phyloP scores from a whole-genome alignment of 768 basidiomycete genomes.

The Pholiota molesta region DNA sequence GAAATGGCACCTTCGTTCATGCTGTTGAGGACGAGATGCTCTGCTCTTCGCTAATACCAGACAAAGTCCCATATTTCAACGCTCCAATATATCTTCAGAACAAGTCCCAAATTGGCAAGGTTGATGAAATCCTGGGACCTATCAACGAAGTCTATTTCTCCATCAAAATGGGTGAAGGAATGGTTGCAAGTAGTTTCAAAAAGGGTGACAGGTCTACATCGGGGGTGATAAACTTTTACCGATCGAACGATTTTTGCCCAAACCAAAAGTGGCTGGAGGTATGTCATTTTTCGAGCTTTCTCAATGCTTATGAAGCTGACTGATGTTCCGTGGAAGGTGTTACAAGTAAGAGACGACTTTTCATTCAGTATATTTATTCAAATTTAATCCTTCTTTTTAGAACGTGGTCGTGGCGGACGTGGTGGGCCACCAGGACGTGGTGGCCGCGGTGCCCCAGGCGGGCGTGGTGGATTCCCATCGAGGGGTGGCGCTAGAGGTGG shows the following conservation, averaged over 20 bases:
- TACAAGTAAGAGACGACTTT: conserved; percentile 41
- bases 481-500: conserved; percentile 47
- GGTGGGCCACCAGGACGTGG: conserved; percentile 36
- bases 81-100: conserved; percentile 97
- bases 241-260: conserved; percentile 95
- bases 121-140: conserved; percentile 99
- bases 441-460: conserved; percentile 38
- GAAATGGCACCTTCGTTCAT: conserved; percentile 91
- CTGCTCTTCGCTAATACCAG: conserved; percentile 78
- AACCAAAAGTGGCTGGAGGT: conserved; percentile 84
- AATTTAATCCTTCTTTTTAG: conserved; percentile 25
- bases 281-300: conserved; percentile 24
- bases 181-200: conserved; percentile 95
- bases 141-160: conserved; percentile 99
- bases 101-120: conserved; percentile 94
- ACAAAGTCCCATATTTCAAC: conserved; percentile 99
- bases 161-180: conserved; percentile 95
- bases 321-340: conserved; percentile 38
- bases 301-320: conserved; percentile 1
- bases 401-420: conserved; percentile 39
- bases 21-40: conserved; percentile 99
- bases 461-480: conserved; percentile 47
- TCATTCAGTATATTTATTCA: conserved; percentile 11
- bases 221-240: conserved; percentile 96
- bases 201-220: conserved; percentile 97